A percentile compares a stretch with the other conserved stretches of the same genome.
Evolutionary conservation across 2,329 filamentous ascomycete species (phyloP).

Genomic region (Penicillium nordicum): DNA sequence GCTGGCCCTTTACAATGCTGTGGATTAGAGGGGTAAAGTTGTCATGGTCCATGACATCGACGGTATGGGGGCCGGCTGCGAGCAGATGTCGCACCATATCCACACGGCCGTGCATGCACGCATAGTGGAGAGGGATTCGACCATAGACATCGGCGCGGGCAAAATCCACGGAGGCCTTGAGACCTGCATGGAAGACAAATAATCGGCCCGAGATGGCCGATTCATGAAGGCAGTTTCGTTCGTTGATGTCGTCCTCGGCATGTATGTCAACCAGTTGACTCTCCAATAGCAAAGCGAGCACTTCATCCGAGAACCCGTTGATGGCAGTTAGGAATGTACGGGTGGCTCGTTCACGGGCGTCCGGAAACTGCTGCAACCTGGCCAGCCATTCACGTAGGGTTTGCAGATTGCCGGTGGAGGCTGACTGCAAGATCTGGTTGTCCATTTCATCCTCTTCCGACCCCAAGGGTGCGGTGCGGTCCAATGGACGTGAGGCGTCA

Average conservation of each 20-base stretch:
- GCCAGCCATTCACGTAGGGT: conserved; percentile 76
- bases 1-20: conserved; percentile 82
- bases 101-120: conserved; percentile 87
- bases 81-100: conserved; percentile 77
- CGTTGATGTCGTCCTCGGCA: conserved; percentile 95
- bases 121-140: conserved; percentile 88
- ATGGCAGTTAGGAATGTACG: conserved; percentile 87
- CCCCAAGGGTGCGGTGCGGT: conserved; percentile 47
- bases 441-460: conserved; percentile 89
- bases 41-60: conserved; percentile 89
- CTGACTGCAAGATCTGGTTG: conserved; percentile 77
- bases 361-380: conserved; percentile 61
- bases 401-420: conserved; percentile 74
- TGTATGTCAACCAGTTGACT: conserved; percentile 84
- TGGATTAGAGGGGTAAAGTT: conserved; percentile 97
- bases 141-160: conserved; percentile 88
- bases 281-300: conserved; percentile 71
- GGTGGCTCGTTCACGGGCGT: conserved; percentile 73
- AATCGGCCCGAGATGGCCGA: conserved; percentile 89
- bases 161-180: conserved; percentile 73
- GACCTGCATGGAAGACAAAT: conserved; percentile 70
- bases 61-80: conserved; percentile 65
- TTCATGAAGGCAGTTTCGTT: conserved; percentile 93
- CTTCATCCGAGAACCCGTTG: conserved; percentile 74
- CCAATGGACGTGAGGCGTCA: conserved; percentile 50